A percentile compares a stretch with the other conserved stretches of the same genome.
phyloP scores from a whole-genome alignment of 495 filamentous ascomycete genomes.

The Penicillium waksmanii region DNA sequence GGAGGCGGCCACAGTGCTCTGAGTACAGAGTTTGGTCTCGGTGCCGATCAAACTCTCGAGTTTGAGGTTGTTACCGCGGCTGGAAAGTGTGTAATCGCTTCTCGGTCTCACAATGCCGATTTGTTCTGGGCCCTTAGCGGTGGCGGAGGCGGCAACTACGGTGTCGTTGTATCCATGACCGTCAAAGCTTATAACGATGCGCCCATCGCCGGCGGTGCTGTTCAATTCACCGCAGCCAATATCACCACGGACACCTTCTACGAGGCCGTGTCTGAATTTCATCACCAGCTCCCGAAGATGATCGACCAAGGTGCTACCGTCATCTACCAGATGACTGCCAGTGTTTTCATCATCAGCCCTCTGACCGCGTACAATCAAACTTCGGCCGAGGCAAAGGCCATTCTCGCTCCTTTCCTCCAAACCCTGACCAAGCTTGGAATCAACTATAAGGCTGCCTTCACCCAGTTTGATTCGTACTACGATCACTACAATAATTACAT shows the following conservation, averaged over 20 bases:
- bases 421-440: slow-evolving; percentile 33
- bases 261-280: slow-evolving; percentile 47
- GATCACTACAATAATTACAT: slow-evolving; percentile 52
- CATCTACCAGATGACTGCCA: slow-evolving; percentile 51
- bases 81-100: slow-evolving; percentile 57
- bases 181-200: slow-evolving; percentile 48
- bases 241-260: slow-evolving; percentile 47
- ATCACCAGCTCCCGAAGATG: slow-evolving; percentile 48
- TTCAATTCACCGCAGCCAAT: slow-evolving; percentile 33
- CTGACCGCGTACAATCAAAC: slow-evolving; percentile 42
- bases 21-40: slow-evolving; percentile 58
- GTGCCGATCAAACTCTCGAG: slow-evolving; percentile 64
- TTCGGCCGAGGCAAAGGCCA: slow-evolving; percentile 28
- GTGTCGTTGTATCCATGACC: slow-evolving; percentile 61
- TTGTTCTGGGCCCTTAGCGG: slow-evolving; percentile 73
- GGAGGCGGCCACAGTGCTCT: slow-evolving; percentile 68
- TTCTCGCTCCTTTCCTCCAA: slow-evolving; percentile 37
- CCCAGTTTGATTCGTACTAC: slow-evolving; percentile 47
- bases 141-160: slow-evolving; percentile 67
- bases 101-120: slow-evolving; percentile 57
- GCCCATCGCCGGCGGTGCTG: slow-evolving; percentile 28
- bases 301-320: slow-evolving; percentile 53
- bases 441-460: slow-evolving; percentile 28
- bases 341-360: slow-evolving; percentile 50
- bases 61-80: slow-evolving; percentile 62